phyloP scores from a whole-genome alignment of 805 yeast genomes.

The Metschnikowia similis region DNA sequence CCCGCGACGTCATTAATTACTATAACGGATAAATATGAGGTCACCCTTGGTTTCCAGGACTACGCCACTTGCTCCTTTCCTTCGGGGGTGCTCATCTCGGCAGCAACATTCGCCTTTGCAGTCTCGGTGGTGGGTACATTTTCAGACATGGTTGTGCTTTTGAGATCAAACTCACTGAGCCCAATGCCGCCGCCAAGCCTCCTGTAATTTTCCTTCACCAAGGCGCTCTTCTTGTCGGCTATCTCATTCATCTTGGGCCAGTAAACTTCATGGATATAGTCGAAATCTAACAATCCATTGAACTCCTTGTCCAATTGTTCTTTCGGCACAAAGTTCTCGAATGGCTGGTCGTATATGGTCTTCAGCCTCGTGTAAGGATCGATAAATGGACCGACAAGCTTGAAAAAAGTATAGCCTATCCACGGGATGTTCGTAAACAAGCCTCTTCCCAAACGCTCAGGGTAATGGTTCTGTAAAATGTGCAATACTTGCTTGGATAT shows the following conservation, averaged over 20 bases:
- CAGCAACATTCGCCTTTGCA: not conserved
- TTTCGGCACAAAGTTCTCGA: slow-evolving; percentile 49
- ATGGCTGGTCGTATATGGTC: slow-evolving; percentile 55
- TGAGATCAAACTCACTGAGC: slow-evolving; percentile 50
- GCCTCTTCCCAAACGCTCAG: slow-evolving; percentile 20
- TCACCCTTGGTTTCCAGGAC: not conserved
- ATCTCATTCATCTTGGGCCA: slow-evolving; percentile 49
- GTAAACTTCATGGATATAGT: slow-evolving; percentile 48
- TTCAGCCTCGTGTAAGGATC: slow-evolving; percentile 58
- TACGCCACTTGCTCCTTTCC: not conserved
- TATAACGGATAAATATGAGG: not conserved
- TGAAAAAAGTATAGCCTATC: slow-evolving; percentile 20
- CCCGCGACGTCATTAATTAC: not conserved
- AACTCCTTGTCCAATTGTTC: slow-evolving; percentile 50
- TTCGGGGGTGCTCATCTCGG: not conserved
- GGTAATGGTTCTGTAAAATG: slow-evolving; percentile 19
- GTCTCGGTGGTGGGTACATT: not conserved
- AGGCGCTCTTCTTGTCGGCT: slow-evolving; percentile 34
- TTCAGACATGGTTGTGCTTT: slow-evolving; percentile 15
- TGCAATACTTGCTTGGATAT: slow-evolving; percentile 32
- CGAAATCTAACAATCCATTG: slow-evolving; percentile 47
- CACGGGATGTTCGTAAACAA: slow-evolving; percentile 20
- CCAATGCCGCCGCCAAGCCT: slow-evolving; percentile 49
- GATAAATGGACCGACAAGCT: slow-evolving; percentile 33
- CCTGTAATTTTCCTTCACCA: slow-evolving; percentile 34